Evolutionary conservation across 306 rosid genomes (phyloP).

Genomic region (Glycine tomentella): DNA sequence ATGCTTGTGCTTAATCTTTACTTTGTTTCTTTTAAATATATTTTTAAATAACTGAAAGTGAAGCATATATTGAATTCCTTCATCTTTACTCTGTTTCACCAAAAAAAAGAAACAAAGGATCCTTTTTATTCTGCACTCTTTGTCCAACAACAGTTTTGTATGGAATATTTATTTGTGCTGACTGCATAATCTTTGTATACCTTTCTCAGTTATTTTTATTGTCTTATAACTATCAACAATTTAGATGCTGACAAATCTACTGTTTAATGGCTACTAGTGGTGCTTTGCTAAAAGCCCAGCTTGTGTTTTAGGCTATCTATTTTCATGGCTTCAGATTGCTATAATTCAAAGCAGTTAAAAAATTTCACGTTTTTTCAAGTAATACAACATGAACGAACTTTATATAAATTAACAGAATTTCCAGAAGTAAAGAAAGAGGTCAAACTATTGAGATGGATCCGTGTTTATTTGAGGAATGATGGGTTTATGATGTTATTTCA

Average conservation of each 20-base stretch:
- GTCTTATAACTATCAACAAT: background rate
- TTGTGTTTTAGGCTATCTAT: background rate
- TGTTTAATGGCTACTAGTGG: background rate
- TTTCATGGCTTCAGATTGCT: slow-evolving; percentile 6
- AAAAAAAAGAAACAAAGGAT: background rate
- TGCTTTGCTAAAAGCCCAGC: background rate
- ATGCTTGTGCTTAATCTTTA: slow-evolving; percentile 24
- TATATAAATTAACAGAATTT: background rate
- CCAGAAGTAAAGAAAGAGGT: background rate
- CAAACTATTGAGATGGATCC: background rate
- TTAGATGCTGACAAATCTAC: background rate
- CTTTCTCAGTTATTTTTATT: background rate
- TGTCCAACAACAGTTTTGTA: background rate
- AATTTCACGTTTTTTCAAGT: background rate
- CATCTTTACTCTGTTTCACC: slow-evolving; percentile 6
- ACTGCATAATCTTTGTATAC: background rate
- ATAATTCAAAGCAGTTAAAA: background rate
- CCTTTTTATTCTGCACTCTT: background rate
- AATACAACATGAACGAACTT: background rate
- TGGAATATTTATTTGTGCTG: background rate
- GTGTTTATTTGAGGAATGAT: background rate
- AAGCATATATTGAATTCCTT: background rate
- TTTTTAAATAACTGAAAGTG: slow-evolving; percentile 7
- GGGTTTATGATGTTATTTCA: background rate
- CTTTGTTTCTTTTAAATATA: slow-evolving; percentile 22